Base-by-base conservation (phyloP, 2,329 filamentous ascomycete genomes). In the Hypomyces perniciosus region DNA sequence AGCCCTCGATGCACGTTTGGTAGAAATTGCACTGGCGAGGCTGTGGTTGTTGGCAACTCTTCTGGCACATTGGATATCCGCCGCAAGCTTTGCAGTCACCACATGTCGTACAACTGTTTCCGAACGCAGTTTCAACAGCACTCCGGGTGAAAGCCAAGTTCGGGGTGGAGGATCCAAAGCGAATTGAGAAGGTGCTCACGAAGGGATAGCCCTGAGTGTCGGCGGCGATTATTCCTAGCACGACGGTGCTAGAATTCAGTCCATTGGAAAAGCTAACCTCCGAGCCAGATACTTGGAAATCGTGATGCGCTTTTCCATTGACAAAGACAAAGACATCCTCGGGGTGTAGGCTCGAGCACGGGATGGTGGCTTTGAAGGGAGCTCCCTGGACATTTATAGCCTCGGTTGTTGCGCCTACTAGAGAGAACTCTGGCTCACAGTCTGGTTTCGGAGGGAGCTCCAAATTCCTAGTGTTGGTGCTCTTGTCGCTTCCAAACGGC, bases 161-260 rank as follows among this genome's bases (percentile, higher is more conserved):
- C 20, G 40, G 33, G 10, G 47, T 35, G 12, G 47, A 30, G 10
- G 39, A 12, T 31, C 33, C 40, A n/a, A 44, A 51, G 20, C 20
- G 35, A 8, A 51, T 42, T 29, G 35, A 46, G 31, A 51, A 51
- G 27, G 42, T 34, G 48, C 48, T 41, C 48, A 45, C 43, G 9
- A 51, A 51, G 8, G 48, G 48, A 28, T 46, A 51, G 12, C 48
- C 48, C 9, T 51, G 29, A 9, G 30, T 45, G 31, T 51, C 43
- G 34, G 43, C 48, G 8, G 48, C 48, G 48, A 51, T 46, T 29
- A 51, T 51, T 30, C 48, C 48, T 33, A 51, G 35, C 8, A 51
- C 9, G 12, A 43, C 43, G 27, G 43, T 51, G 29, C n/a, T 31
- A 2, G 43, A 26, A 33, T 37, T 42, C 8, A 51, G 48, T 6